Evolutionary conservation across 805 yeast species (phyloP).

Genomic region (Pichia deserticola): DNA sequence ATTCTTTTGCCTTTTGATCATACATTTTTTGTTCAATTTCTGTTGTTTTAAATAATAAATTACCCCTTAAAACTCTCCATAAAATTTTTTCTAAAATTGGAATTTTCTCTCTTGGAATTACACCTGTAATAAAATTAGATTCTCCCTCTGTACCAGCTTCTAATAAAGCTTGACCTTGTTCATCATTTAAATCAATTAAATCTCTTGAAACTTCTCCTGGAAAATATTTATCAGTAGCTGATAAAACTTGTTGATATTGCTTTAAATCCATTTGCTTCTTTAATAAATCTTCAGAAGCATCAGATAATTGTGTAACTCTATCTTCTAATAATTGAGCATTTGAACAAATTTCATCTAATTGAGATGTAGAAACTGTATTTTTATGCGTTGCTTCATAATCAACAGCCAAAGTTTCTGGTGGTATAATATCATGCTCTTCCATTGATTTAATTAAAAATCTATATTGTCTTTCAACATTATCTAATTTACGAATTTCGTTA

Average conservation of each 20-base stretch:
- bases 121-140: slow-evolving; percentile 66
- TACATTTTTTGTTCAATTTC: slow-evolving; percentile 65
- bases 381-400: slow-evolving; percentile 15
- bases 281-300: slow-evolving; percentile 57
- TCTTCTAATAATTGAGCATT: slow-evolving; percentile 64
- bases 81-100: slow-evolving; percentile 69
- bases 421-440: slow-evolving; percentile 28
- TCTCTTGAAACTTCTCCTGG: slow-evolving; percentile 18
- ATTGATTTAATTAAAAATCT: slow-evolving; percentile 47
- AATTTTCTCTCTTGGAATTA: slow-evolving; percentile 64
- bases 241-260: slow-evolving; percentile 62
- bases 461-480: slow-evolving; percentile 83
- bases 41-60: slow-evolving; percentile 66
- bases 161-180: slow-evolving; percentile 29
- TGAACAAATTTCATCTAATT: slow-evolving; percentile 63
- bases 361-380: slow-evolving; percentile 27
- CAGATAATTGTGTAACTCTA: slow-evolving; percentile 63
- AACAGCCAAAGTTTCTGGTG: slow-evolving; percentile 19
- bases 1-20: slow-evolving; percentile 50
- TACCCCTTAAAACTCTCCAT: slow-evolving; percentile 93
- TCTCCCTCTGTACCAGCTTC: slow-evolving; percentile 33
- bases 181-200: slow-evolving; percentile 22
- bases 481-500: slow-evolving; percentile 74
- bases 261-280: slow-evolving; percentile 55
- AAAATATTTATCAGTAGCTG: slow-evolving; percentile 44